These are phyloP conservation scores for Microbotryum lychnidis-dioicae DNA, from an alignment of 1,284 basidiomycete genomes.

Conservation along the genomic window DNA sequence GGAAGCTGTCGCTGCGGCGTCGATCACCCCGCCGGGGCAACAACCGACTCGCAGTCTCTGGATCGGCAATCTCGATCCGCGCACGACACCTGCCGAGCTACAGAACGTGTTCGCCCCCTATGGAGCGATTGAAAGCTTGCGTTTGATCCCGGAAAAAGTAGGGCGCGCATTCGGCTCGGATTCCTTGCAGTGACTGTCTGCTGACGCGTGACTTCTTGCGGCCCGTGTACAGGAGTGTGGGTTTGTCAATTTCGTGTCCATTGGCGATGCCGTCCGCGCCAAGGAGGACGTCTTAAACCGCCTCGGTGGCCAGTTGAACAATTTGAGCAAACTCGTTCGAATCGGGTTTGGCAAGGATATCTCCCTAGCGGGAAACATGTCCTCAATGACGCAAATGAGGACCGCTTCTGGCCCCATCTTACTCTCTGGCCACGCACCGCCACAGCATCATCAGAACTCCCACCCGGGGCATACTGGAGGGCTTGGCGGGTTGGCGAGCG, in stretches of 20 bases:
- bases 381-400: conserved; percentile 5
- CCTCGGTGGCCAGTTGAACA: conserved; percentile 74
- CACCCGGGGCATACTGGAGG: no score
- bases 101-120: conserved; percentile 91
- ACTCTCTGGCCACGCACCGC: not conserved
- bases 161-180: conserved; percentile 19
- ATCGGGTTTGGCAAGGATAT: conserved; percentile 97
- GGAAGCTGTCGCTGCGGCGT: conserved; percentile 9
- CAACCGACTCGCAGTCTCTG: conserved; percentile 90
- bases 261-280: conserved; percentile 84
- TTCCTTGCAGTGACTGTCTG: not conserved
- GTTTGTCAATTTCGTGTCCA: conserved; percentile 96
- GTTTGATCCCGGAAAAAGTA: conserved; percentile 92
- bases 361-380: conserved; percentile 67
- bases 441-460: no score
- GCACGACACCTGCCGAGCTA: conserved; percentile 86
- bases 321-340: conserved; percentile 85
- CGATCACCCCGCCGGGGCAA: conserved; percentile 45
- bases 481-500: no score
- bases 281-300: conserved; percentile 94
- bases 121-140: conserved; percentile 88
- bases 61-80: conserved; percentile 93
- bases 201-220: not conserved
- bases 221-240: conserved; percentile 68
- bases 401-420: conserved; percentile 18